A percentile compares a stretch with the other conserved stretches of the same genome.
Evolutionary conservation across 805 yeast genomes (phyloP).

Genomic region (Ogataea kodamae): DNA sequence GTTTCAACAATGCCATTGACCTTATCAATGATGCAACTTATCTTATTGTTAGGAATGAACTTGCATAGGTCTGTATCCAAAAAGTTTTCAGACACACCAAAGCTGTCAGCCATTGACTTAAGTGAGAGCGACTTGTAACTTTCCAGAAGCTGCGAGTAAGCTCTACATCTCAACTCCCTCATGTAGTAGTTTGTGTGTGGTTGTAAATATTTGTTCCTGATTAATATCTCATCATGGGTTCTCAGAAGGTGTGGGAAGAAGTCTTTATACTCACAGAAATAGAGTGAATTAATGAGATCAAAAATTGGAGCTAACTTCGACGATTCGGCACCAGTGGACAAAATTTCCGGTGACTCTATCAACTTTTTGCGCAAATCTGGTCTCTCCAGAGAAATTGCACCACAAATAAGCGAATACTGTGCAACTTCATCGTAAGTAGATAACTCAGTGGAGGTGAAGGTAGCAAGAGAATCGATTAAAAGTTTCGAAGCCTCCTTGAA

Average conservation of each 20-base stretch:
- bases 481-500: conserved; percentile 82
- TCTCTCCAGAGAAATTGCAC: conserved; percentile 77
- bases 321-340: conserved; percentile 71
- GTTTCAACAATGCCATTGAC: conserved; percentile 95
- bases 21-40: conserved; percentile 92
- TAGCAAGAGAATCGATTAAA: conserved; percentile 86
- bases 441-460: conserved; percentile 90
- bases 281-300: conserved; percentile 78
- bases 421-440: conserved; percentile 88
- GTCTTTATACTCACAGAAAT: conserved; percentile 80
- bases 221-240: conserved; percentile 70
- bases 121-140: conserved; percentile 87
- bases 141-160: conserved; percentile 90
- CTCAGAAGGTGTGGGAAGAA: conserved; percentile 75
- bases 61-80: conserved; percentile 83
- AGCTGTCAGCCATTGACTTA: conserved; percentile 90
- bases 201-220: conserved; percentile 60
- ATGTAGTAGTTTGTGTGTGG: conserved; percentile 81
- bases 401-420: conserved; percentile 82
- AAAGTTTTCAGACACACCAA: conserved; percentile 85
- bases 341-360: conserved; percentile 90
- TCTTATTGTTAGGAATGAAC: conserved; percentile 88
- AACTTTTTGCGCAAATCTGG: conserved; percentile 79
- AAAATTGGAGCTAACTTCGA: conserved; percentile 75
- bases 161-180: conserved; percentile 92